A percentile compares a stretch with the other conserved stretches of the same genome.
These are phyloP conservation scores for Litchi chinensis DNA, from an alignment of 345 rosid genomes.

Conservation along the genomic window DNA sequence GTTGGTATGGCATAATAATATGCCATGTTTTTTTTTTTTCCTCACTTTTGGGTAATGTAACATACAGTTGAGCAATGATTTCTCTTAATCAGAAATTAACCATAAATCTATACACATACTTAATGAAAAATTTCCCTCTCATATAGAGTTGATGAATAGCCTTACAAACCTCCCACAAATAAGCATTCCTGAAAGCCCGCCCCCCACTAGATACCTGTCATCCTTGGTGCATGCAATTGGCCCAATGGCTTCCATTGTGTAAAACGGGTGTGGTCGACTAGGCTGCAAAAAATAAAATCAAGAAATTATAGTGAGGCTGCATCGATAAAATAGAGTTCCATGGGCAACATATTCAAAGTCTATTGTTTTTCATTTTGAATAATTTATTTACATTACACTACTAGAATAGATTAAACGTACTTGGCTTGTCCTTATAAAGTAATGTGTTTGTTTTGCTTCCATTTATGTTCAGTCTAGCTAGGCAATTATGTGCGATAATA, in stretches of 20 bases:
- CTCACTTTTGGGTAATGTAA: too few species aligned
- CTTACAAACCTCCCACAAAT: constrained; percentile 54
- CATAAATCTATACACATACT: too few species aligned
- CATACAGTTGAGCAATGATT: too few species aligned
- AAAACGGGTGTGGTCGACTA: constrained; percentile 44
- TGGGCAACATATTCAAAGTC: background rate
- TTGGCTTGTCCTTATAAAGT: too few species aligned
- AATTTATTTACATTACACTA: too few species aligned
- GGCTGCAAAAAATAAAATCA: constrained; percentile 33
- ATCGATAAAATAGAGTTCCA: background rate
- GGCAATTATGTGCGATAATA: too few species aligned
- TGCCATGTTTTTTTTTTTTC: background rate
- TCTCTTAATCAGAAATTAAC: too few species aligned
- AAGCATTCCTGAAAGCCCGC: constrained; percentile 49
- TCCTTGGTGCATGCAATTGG: constrained; percentile 49
- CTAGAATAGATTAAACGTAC: too few species aligned
- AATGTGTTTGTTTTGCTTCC: too few species aligned
- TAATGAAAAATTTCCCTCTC: background rate
- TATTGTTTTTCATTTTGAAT: too few species aligned
- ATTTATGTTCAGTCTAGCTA: too few species aligned
- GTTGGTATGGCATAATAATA: too few species aligned
- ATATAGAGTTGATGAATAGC: background rate
- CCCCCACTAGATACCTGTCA: constrained; percentile 54
- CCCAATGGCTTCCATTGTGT: constrained; percentile 55
- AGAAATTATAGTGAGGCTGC: background rate